phyloP scores from a whole-genome alignment of 2,329 filamentous ascomycete species.

The Coniochaeta sp. region DNA sequence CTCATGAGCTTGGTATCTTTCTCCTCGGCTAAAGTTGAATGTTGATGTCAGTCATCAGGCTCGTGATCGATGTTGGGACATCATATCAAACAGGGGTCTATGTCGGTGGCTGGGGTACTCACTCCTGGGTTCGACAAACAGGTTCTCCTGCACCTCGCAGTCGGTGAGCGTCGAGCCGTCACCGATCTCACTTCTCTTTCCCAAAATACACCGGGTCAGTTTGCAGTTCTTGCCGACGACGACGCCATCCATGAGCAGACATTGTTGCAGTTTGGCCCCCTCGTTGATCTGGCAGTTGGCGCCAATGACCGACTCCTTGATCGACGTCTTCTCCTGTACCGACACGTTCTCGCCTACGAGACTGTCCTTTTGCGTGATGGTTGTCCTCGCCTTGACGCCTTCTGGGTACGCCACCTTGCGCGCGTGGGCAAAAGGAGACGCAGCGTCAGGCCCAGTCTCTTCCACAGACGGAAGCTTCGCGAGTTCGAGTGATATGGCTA shows the following conservation, averaged over 20 bases:
- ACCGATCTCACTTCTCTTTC: constrained; percentile 75
- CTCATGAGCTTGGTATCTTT: constrained; percentile 63
- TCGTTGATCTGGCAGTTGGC: constrained; percentile 79
- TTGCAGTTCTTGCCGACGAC: constrained; percentile 78
- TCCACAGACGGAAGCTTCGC: constrained; percentile 74
- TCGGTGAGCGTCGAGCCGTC: constrained; percentile 74
- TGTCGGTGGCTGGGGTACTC: constrained; percentile 28
- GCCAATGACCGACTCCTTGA: constrained; percentile 88
- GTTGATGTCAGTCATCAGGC: constrained; percentile 5
- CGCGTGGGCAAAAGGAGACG: constrained; percentile 70
- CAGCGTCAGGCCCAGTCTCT: constrained; percentile 47
- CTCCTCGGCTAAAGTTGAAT: constrained; percentile 47
- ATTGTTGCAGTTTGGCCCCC: constrained; percentile 80
- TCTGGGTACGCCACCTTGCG: constrained; percentile 79
- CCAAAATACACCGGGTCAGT: constrained; percentile 81
- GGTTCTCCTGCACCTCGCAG: constrained; percentile 87
- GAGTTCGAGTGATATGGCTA: constrained; percentile 75
- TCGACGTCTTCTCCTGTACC: constrained; percentile 80
- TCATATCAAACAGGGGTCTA: background rate
- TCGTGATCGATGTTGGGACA: background rate
- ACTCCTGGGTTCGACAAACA: constrained; percentile 75
- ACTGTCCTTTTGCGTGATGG: constrained; percentile 74
- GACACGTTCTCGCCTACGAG: constrained; percentile 84
- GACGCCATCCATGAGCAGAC: constrained; percentile 87
- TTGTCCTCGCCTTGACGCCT: constrained; percentile 71